Evolutionary conservation across 148 eudicot species (phyloP), one percentile per base, ranked within the genome.

Genomic region (Fallopia convolvulus): DNA sequence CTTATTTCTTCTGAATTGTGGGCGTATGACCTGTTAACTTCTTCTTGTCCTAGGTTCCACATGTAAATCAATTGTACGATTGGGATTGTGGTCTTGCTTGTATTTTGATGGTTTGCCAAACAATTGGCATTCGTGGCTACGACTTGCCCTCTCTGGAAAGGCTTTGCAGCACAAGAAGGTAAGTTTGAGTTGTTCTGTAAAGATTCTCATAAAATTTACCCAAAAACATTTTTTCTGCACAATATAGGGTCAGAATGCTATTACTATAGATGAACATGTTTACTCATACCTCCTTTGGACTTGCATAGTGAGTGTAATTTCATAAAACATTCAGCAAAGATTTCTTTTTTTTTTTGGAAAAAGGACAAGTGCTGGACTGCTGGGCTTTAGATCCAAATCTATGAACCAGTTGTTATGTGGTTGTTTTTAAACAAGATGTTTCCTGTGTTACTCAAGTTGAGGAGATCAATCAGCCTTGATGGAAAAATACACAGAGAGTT

Each of bases 1-100:
- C 32, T 76, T 65, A 40, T 39, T 30, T 73, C 33, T 21, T 14
- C 39, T 18, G 58, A 41, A 39, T 26, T 77, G 60, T 44, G 33
- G 30, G 18, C 30, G 2, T 23, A 13, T 12, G 12, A 50, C 2
- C 13, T 66, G 70, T 46, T 75, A 49, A 26, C n/a, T 60, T 3
- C 42, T 20, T 40, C n/a, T 79, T 23, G 39, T 77, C 30, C 5
- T 46, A 90, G 99, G 97, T 95, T 71, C 98, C 97, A 32, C 97
- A 91, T 65, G 76, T 95, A 76, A 89, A 85, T 74, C 99, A 95
- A 72, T 75, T 85, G 66, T 86, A 80, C 48, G 83, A 88, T 56
- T 95, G 99, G 99, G 99, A 95, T 82, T 95, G 98, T 86, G 99
- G 99, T 55, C 93, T 95, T 87, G 97, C 97, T 75, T 95, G 99